A percentile compares a stretch with the other conserved stretches of the same genome.
Conservation (phyloP, 176 grass and related monocot species). For the Alopecurus myosuroides region DNA sequence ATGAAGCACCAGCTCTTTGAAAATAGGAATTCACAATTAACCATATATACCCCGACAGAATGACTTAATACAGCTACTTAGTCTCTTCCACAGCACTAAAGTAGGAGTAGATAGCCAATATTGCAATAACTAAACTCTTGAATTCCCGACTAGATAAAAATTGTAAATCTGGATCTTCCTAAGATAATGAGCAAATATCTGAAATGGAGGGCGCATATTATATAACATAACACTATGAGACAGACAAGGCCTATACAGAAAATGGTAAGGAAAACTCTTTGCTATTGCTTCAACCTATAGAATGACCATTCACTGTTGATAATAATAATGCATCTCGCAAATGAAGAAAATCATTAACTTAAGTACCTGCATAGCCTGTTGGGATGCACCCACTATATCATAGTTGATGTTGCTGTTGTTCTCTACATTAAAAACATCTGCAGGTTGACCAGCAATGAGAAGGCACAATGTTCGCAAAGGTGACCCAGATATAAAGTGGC, state of each 20-base stretch:
- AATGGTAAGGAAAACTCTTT: background rate
- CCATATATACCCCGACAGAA: background rate
- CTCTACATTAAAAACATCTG: conserved; percentile 81
- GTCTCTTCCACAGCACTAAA: background rate
- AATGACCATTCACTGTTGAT: background rate
- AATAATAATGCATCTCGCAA: background rate
- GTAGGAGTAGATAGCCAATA: background rate
- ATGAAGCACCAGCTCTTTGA: background rate
- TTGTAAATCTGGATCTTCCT: background rate
- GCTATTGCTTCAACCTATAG: conserved; percentile 16
- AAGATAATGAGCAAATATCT: background rate
- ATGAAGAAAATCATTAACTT: conserved; percentile 1
- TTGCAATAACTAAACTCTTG: background rate
- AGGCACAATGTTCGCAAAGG: conserved; percentile 92
- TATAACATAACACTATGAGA: background rate
- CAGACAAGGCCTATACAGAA: background rate
- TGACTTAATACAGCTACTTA: background rate
- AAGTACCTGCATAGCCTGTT: conserved; percentile 75
- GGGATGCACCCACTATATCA: conserved; percentile 33
- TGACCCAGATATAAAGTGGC: conserved; percentile 77
- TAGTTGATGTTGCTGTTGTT: conserved; percentile 33
- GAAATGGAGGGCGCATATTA: background rate
- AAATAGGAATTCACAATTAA: background rate
- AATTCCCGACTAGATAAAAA: background rate
- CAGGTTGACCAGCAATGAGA: conserved; percentile 94